Evolutionary conservation across 2,329 filamentous ascomycete genomes (phyloP).

Genomic region (Xylariaceae sp.): DNA sequence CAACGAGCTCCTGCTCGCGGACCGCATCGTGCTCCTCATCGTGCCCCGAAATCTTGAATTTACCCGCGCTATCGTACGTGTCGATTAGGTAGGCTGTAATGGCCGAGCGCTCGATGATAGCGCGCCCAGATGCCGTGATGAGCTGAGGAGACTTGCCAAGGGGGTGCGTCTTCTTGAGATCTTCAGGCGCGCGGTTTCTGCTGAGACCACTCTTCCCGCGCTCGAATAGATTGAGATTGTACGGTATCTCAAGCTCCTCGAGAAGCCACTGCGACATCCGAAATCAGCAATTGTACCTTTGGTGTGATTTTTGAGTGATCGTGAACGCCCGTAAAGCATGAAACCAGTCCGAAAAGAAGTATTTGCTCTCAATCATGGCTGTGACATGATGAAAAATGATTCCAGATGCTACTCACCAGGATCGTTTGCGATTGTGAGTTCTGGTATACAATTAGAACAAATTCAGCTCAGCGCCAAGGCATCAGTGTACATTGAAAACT

Average conservation of each 20-base stretch:
- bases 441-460: not conserved
- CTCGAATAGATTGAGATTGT: slow-evolving; percentile 27
- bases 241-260: slow-evolving; percentile 32
- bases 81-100: slow-evolving; percentile 32
- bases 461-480: not conserved
- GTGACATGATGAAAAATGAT: too few relatives aligned
- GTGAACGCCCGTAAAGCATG: too few relatives aligned
- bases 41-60: slow-evolving; percentile 22
- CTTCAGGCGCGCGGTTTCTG: slow-evolving; percentile 24
- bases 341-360: too few relatives aligned
- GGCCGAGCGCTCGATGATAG: slow-evolving; percentile 29
- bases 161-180: slow-evolving; percentile 31
- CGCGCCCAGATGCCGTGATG: slow-evolving; percentile 24
- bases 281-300: too few relatives aligned
- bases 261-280: too few relatives aligned
- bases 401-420: too few relatives aligned
- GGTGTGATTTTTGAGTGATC: too few relatives aligned
- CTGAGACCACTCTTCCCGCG: slow-evolving; percentile 13
- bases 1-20: slow-evolving; percentile 30
- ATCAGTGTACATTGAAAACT: not conserved
- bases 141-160: slow-evolving; percentile 32
- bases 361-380: too few relatives aligned
- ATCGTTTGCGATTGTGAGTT: slow-evolving; percentile 32
- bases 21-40: slow-evolving; percentile 23
- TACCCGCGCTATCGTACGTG: slow-evolving; percentile 29